A percentile compares a stretch with the other conserved stretches of the same genome.
These are phyloP conservation scores for Psilocybe cubensis DNA, from an alignment of 768 basidiomycete genomes.

Conservation along the genomic window DNA sequence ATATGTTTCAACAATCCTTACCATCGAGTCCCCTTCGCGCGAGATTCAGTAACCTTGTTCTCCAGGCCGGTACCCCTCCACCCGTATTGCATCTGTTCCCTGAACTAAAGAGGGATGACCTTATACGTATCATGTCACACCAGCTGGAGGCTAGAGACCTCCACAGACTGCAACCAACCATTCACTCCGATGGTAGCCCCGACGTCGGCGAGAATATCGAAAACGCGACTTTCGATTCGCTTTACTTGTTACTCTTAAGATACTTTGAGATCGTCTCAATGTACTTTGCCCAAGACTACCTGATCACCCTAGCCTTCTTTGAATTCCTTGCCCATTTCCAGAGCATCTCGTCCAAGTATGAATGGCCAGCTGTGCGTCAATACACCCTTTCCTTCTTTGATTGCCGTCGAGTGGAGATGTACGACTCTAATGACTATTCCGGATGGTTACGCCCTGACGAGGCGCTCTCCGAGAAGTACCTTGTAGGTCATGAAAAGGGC, in stretches of 20 bases:
- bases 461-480: not conserved
- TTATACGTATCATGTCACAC: not conserved
- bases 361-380: not conserved
- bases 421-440: not conserved
- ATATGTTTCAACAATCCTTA: not conserved
- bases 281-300: not conserved
- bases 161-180: not conserved
- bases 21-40: not conserved
- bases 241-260: not conserved
- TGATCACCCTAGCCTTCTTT: not conserved
- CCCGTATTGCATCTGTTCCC: not conserved
- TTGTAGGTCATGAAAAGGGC: too few relatives aligned
- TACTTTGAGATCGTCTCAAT: not conserved
- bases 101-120: not conserved
- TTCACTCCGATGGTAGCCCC: not conserved
- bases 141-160: not conserved
- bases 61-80: not conserved
- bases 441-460: not conserved
- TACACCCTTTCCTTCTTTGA: not conserved
- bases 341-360: not conserved
- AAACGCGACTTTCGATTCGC: not conserved
- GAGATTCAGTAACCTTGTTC: not conserved
- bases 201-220: not conserved
- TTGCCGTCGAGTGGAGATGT: not conserved
- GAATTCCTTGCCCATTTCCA: not conserved